Conservation (phyloP, 371 early-diverging fungal species). For the Circinella umbellata region DNA sequence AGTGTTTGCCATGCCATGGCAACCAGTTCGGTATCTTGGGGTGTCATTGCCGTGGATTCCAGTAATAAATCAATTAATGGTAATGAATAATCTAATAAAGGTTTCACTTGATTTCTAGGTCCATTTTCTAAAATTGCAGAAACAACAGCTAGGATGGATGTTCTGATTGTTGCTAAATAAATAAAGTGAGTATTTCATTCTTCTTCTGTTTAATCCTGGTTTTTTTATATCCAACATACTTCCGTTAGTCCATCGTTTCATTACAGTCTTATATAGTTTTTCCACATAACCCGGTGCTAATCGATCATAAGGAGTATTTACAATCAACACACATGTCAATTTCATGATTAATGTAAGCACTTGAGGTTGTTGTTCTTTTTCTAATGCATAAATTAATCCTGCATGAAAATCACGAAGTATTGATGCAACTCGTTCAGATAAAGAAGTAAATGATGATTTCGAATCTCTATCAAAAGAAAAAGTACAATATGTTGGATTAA, state of each 20-base stretch:
- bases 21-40: conserved; percentile 13
- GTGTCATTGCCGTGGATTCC: not conserved
- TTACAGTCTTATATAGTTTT: conserved; percentile 30
- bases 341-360: conserved; percentile 41
- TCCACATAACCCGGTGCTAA: conserved; percentile 42
- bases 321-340: conserved; percentile 38
- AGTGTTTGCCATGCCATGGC: conserved; percentile 13
- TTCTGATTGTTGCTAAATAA: conserved; percentile 16
- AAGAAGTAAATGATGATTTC: conserved; percentile 53
- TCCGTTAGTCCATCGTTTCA: conserved; percentile 30
- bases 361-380: conserved; percentile 35
- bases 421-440: conserved; percentile 49
- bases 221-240: conserved; percentile 18
- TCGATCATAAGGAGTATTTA: conserved; percentile 54
- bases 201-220: not conserved
- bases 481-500: no score
- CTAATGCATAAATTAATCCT: conserved; percentile 38
- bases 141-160: conserved; percentile 41
- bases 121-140: conserved; percentile 40
- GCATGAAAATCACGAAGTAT: conserved; percentile 51
- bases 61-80: conserved; percentile 19
- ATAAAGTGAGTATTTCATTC: not conserved
- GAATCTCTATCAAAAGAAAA: conserved; percentile 4
- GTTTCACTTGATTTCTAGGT: conserved; percentile 16
- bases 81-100: not conserved